Base-by-base conservation (phyloP, 495 filamentous ascomycete species). In the Penicillium canescens region DNA sequence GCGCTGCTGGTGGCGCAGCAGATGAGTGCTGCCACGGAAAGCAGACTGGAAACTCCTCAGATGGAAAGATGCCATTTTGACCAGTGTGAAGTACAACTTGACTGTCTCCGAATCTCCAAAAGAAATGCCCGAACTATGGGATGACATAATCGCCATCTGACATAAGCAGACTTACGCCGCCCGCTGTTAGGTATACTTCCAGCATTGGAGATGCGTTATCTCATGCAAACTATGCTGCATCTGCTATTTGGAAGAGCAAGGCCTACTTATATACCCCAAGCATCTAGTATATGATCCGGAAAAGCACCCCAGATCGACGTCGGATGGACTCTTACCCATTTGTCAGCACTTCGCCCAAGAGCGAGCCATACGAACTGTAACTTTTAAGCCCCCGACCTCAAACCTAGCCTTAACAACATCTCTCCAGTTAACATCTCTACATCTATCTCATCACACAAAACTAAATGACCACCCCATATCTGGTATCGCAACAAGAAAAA, bases 1-100 rank as follows among this genome's bases (percentile, higher is more conserved):
- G 46, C 88, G 80, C 65, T 98, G 94, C 37, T 72, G 69, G 33
- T 45, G 41, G 4, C 70, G 72, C 36, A 69, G 61, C 18, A 73
- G 60, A 4, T 54, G 54, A 1, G 63, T 63, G 7, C 65, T 57
- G 26, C 57, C 63, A 31, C 71, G 61, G 2, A 72, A 33, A 14
- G 70, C 24, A 12, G 60, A 61, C 43, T 68, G 69, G 39, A 75
- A 65, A 40, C 62, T 65, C 11, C 59, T 60, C 7, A 71, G 59
- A 44, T 68, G 61, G 18, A 71, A 38, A 40, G 66, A 71, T 21
- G 72, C 60, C 72, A 77, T 76, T 35, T 35, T 51, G 49, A 31
- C 28, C 28, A 43, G 49, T 42, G 13, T 43, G 18, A 23, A 18
- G 39, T 24, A 21, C 42, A 34, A 51, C 24, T 35, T 16, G 5